A percentile compares a stretch with the other conserved stretches of the same genome.
phyloP scores from a whole-genome alignment of 495 filamentous ascomycete species.

The Mycothermus thermophilus region DNA sequence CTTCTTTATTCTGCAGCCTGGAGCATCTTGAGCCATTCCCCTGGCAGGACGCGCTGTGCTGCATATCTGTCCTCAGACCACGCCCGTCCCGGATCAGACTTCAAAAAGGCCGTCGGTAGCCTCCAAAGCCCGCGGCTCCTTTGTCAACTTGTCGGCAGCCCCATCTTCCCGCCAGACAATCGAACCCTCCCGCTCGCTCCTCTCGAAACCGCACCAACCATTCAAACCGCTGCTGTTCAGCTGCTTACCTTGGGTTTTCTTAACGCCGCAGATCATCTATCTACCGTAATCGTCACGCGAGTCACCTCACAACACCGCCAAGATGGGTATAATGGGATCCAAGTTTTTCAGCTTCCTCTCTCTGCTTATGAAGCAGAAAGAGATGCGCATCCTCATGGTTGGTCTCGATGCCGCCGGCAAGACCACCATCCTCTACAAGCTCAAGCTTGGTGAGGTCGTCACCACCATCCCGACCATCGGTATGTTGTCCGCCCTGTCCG shows the following conservation, averaged over 20 bases:
- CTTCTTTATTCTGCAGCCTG: constrained; percentile 5
- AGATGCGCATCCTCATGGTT: constrained; percentile 99
- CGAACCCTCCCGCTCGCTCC: neutral
- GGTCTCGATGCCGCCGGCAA: constrained; percentile 98
- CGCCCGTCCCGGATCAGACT: constrained; percentile 5
- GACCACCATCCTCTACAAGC: constrained; percentile 99
- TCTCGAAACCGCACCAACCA: neutral
- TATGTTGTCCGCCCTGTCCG: constrained; percentile 39
- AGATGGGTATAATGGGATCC: constrained; percentile 22
- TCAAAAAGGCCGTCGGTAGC: constrained; percentile 1
- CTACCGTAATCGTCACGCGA: too few relatives aligned
- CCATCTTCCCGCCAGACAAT: too few relatives aligned
- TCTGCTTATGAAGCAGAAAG: constrained; percentile 91
- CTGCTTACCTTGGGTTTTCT: constrained; percentile 7
- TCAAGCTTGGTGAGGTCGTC: constrained; percentile 99
- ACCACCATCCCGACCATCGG: constrained; percentile 99
- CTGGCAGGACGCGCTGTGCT: neutral
- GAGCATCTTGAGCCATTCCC: constrained; percentile 5
- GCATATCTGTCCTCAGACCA: constrained; percentile 23
- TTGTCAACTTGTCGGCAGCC: too few relatives aligned
- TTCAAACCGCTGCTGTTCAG: neutral
- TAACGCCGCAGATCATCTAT: too few relatives aligned
- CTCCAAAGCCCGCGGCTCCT: constrained; percentile 2
- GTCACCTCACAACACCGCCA: constrained; percentile 14
- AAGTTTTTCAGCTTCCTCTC: constrained; percentile 14